Evolutionary conservation across 768 basidiomycete genomes (phyloP), one percentile per base, ranked within the genome.

Genomic region (Mycena venus): DNA sequence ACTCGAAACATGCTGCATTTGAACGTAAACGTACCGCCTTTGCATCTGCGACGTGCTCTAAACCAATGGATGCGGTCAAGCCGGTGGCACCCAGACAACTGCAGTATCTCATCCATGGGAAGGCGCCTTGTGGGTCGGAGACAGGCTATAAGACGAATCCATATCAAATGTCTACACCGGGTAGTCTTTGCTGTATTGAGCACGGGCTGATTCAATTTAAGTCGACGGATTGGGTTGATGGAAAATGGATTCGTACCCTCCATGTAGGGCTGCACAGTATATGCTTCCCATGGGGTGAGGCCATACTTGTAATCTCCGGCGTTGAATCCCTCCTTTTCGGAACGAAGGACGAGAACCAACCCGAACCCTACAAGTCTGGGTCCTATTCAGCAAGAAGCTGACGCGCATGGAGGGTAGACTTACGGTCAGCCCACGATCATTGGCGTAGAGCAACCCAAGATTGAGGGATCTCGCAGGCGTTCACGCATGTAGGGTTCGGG

Each of bases 261-360:
- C 4, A 68, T 38, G 59, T 79, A 79, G 2, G 78, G 78, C 21
- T 72, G 75, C 19, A 74, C 66, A 14, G 75, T 75, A 38, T 77
- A 80, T 11, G 73, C 65, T 17, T 75, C 79, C 75, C 78, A 78
- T 75, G 61, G 60, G 68, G 79, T 38, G 42, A 79, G 73, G 8
- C 82, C 82, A 64, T 80, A 83, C 69, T 86, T 77, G 53, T 83
- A 79, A 47, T 80, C 78, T 2, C 85, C 85, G 2, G 70, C 73
- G 42, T 80, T 78, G 72, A 79, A 77, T 5, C 75, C 68, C 11
- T 78, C 63, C 34, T 80, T 77, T 61, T 84, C 83, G 4, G 82
- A 83, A 17, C 83, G 80, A 21, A 86, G 61, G 42, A 86, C 83
- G 34, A 78, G 51, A 19, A 79, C 82, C 42, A 86, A 72, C 9